phyloP scores from a whole-genome alignment of 2,329 filamentous ascomycete genomes.

The Fusarium tupiense region DNA sequence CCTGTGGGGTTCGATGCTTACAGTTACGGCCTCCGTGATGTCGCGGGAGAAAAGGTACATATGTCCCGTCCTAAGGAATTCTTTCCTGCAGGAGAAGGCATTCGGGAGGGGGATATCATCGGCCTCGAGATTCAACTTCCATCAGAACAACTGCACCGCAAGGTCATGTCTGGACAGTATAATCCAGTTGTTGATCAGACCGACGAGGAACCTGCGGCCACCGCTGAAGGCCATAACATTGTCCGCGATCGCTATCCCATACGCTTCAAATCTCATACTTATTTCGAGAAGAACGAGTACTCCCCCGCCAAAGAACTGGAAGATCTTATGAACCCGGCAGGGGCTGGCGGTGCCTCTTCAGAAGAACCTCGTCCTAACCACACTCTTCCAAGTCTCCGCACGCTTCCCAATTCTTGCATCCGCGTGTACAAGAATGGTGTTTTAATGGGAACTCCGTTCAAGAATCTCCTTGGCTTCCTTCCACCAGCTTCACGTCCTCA shows the following conservation, averaged over 20 bases:
- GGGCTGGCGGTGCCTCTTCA: constrained; percentile 55
- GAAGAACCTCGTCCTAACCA: constrained; percentile 78
- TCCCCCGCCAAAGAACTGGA: constrained; percentile 89
- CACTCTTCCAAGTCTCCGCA: constrained; percentile 77
- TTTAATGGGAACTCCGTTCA: constrained; percentile 86
- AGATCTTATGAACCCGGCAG: constrained; percentile 76
- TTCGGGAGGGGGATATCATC: constrained; percentile 91
- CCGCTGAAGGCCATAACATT: constrained; percentile 77
- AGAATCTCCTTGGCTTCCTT: constrained; percentile 87
- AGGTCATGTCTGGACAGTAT: constrained; percentile 86
- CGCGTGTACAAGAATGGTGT: constrained; percentile 93
- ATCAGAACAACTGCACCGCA: constrained; percentile 84
- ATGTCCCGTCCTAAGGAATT: constrained; percentile 94
- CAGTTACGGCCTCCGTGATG: constrained; percentile 92
- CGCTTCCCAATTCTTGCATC: constrained; percentile 85
- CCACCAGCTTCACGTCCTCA: constrained; percentile 85
- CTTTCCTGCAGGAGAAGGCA: constrained; percentile 79
- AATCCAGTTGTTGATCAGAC: constrained; percentile 82
- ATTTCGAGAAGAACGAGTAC: constrained; percentile 93
- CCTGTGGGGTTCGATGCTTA: constrained; percentile 91
- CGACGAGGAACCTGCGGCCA: constrained; percentile 64
- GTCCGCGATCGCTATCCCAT: constrained; percentile 96
- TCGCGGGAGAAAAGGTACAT: constrained; percentile 89
- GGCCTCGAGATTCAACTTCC: constrained; percentile 93
- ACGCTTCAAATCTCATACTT: constrained; percentile 90